Evolutionary conservation across 805 yeast species (phyloP).

Genomic region (Zygoascus tannicola): DNA sequence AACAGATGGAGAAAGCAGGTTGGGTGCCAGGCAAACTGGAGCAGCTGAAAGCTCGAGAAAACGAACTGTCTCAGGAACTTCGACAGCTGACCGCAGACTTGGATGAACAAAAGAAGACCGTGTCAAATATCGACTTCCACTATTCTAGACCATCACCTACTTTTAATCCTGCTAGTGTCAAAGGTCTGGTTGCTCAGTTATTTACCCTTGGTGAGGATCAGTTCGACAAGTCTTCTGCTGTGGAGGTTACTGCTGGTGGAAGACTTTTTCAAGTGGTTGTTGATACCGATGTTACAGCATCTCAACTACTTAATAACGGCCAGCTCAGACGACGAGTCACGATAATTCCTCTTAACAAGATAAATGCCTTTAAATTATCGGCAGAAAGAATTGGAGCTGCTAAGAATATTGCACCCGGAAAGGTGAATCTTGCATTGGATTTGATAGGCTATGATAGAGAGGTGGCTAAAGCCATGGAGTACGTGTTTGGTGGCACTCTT

Average conservation of each 20-base stretch:
- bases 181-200: conserved; percentile 84
- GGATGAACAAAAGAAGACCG: conserved; percentile 49
- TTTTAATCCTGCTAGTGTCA: conserved; percentile 55
- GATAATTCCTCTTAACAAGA: conserved; percentile 84
- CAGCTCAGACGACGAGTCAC: conserved; percentile 74
- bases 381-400: conserved; percentile 51
- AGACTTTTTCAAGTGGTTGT: conserved; percentile 84
- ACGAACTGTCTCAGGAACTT: conserved; percentile 34
- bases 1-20: conserved; percentile 44
- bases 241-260: conserved; percentile 93
- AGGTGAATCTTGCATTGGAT: conserved; percentile 83
- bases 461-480: conserved; percentile 75
- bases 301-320: conserved; percentile 71
- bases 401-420: conserved; percentile 65
- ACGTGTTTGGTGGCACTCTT: conserved; percentile 82
- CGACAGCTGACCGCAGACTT: conserved; percentile 38
- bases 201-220: conserved; percentile 54
- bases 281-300: conserved; percentile 77
- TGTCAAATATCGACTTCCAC: conserved; percentile 66
- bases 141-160: conserved; percentile 55
- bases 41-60: conserved; percentile 17
- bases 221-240: conserved; percentile 60
- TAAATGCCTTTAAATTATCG: conserved; percentile 50
- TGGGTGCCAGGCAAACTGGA: conserved; percentile 20
- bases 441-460: conserved; percentile 65